Percentiles rank a stretch among this genome's conserved stretches.
phyloP scores from a whole-genome alignment of 129 eudicot genomes.

The Lactuca sativa region DNA sequence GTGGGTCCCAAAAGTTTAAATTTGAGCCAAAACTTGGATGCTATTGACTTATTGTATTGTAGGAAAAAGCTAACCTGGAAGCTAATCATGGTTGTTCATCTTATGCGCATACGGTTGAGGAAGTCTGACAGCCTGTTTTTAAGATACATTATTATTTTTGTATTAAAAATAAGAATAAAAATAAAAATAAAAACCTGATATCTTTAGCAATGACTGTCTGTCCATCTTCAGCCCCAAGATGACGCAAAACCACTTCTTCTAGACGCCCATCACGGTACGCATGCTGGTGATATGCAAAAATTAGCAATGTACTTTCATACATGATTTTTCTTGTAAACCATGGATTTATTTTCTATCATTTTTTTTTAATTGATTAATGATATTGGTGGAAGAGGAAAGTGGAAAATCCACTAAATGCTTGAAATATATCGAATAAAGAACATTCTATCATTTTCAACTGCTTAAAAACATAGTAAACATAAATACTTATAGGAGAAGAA shows the following conservation, averaged over 20 bases:
- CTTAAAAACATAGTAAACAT: too few relatives aligned
- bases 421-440: too few relatives aligned
- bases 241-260: conserved; percentile 83
- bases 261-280: conserved; percentile 94
- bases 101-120: conserved; percentile 61
- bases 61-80: conserved; percentile 34
- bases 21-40: background rate
- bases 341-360: too few relatives aligned
- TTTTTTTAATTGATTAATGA: too few relatives aligned
- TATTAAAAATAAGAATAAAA: background rate
- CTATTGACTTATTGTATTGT: too few relatives aligned
- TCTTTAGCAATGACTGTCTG: conserved; percentile 77
- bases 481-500: too few relatives aligned
- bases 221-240: conserved; percentile 93
- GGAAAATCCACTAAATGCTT: too few relatives aligned
- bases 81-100: conserved; percentile 48
- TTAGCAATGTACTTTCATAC: too few relatives aligned
- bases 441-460: too few relatives aligned
- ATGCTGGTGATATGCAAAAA: conserved; percentile 52
- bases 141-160: background rate
- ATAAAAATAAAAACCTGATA: conserved; percentile 56
- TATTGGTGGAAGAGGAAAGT: too few relatives aligned
- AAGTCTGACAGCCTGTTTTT: conserved; percentile 79
- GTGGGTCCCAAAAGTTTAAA: background rate
- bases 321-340: too few relatives aligned